Percentiles rank a stretch among this genome's conserved stretches.
Conservation (phyloP, 805 yeast genomes). For the Yarrowia porcina region DNA sequence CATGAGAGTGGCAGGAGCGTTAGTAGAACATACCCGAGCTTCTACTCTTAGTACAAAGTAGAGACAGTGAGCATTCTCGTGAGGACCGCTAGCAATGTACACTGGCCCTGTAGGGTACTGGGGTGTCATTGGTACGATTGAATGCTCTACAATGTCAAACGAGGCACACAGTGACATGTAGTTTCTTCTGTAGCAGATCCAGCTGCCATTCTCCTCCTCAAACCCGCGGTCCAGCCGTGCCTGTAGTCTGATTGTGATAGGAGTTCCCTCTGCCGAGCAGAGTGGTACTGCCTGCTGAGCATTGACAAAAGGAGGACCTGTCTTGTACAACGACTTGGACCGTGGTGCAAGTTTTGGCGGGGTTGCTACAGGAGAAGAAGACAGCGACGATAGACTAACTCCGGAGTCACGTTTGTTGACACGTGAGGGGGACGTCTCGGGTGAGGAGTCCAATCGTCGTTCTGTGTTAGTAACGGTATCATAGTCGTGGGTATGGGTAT, state of each 20-base stretch:
- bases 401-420: not conserved
- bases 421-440: not conserved
- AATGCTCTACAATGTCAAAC: constrained; percentile 15
- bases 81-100: not conserved
- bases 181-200: constrained; percentile 26
- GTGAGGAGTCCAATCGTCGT: constrained; percentile 1
- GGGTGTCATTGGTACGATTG: not conserved
- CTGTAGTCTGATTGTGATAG: not conserved
- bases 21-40: not conserved
- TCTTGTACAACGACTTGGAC: constrained; percentile 19
- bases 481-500: not conserved
- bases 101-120: constrained; percentile 1
- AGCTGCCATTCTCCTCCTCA: constrained; percentile 20
- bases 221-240: constrained; percentile 26
- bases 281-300: not conserved
- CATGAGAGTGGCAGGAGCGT: not conserved
- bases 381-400: not conserved
- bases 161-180: constrained; percentile 26
- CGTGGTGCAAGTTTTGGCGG: constrained; percentile 14
- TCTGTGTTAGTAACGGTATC: constrained; percentile 16
- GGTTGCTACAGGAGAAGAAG: not conserved
- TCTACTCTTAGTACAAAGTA: constrained; percentile 17
- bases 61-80: not conserved
- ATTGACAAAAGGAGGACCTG: not conserved
- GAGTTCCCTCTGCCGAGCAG: not conserved